phyloP scores from a whole-genome alignment of 1,284 basidiomycete species.

The Microbotryum scabiosae region DNA sequence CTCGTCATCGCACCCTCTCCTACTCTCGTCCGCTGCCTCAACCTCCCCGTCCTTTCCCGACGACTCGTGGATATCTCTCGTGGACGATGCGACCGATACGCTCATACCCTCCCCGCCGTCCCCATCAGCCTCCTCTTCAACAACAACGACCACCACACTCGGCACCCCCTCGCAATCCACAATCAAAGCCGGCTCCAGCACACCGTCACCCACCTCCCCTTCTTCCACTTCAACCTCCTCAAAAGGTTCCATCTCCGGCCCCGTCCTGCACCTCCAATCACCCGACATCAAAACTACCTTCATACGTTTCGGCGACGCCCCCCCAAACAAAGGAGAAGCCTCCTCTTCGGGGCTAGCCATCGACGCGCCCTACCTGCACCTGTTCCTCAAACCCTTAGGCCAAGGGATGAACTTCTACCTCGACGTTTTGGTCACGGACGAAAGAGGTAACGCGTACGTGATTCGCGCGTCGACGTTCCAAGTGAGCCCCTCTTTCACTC shows the following conservation, averaged over 20 bases:
- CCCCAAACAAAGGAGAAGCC: background rate
- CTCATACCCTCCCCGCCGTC: background rate
- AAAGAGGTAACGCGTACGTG: background rate
- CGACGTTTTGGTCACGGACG: slow-evolving; percentile 14
- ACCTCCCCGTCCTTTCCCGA: background rate
- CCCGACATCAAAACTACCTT: slow-evolving; percentile 18
- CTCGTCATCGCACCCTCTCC: slow-evolving; percentile 16
- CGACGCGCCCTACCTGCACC: slow-evolving; percentile 9
- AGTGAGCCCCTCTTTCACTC: slow-evolving; percentile 2
- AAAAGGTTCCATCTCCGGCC: background rate
- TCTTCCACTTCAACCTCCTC: background rate
- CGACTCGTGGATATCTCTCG: slow-evolving; percentile 23
- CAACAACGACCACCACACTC: background rate
- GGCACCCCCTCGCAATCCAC: background rate
- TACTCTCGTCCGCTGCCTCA: slow-evolving; percentile 6
- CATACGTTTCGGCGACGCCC: slow-evolving; percentile 7
- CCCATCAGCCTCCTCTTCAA: slow-evolving; percentile 6
- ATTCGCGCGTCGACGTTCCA: slow-evolving; percentile 20
- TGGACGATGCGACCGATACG: slow-evolving; percentile 8
- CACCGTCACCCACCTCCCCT: background rate
- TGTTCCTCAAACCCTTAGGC: slow-evolving; percentile 17
- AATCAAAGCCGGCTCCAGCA: background rate
- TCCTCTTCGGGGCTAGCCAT: slow-evolving; percentile 9
- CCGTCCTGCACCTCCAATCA: slow-evolving; percentile 21
- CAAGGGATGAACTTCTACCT: slow-evolving; percentile 15